Conservation (phyloP, 2,329 filamentous ascomycete genomes). For the Paracorniculantispora psalliotae region DNA sequence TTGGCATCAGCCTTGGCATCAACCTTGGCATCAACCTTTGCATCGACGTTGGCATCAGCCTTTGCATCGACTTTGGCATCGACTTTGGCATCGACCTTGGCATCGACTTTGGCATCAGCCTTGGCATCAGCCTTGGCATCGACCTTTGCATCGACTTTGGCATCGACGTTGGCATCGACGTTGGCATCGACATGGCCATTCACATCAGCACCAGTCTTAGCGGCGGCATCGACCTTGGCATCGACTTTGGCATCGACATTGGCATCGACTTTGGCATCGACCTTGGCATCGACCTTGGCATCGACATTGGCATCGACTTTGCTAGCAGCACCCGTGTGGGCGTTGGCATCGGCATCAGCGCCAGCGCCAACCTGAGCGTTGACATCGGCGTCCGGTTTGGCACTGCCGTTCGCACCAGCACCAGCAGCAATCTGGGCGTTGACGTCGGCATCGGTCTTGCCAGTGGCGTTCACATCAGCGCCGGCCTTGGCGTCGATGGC, state of each 20-base stretch:
- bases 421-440: constrained; percentile 26
- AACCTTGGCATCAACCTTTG: constrained; percentile 8
- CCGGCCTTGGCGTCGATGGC: neutral
- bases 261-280: constrained; percentile 20
- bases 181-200: neutral
- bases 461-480: no score
- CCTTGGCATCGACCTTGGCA: constrained; percentile 21
- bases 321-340: neutral
- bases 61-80: constrained; percentile 21
- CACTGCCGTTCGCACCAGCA: constrained; percentile 32
- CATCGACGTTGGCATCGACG: neutral
- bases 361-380: constrained; percentile 21
- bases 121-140: neutral
- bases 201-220: neutral
- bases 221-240: neutral
- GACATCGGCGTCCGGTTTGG: constrained; percentile 22
- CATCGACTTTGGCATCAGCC: neutral
- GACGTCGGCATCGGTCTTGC: constrained; percentile 17
- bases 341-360: neutral
- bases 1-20: constrained; percentile 24
- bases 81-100: constrained; percentile 5
- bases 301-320: neutral
- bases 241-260: constrained; percentile 15
- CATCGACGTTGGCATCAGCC: constrained; percentile 12
- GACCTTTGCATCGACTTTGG: neutral